A percentile compares a stretch with the other conserved stretches of the same genome.
phyloP scores from a whole-genome alignment of 345 rosid species.

The Turritis glabra region DNA sequence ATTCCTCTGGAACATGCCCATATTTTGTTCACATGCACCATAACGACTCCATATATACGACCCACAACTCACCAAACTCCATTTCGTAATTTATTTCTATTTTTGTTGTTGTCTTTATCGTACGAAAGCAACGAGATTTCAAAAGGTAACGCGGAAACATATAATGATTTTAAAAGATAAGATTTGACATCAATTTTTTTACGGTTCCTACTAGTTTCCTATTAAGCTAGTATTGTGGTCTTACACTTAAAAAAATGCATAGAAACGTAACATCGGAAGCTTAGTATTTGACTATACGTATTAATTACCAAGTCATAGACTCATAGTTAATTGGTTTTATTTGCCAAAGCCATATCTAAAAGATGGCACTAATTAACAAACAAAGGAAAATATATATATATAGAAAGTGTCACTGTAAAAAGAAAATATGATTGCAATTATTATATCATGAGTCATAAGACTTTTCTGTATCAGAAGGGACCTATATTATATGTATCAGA shows the following conservation, averaged over 20 bases:
- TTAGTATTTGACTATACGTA: not conserved
- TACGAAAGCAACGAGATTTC: not conserved
- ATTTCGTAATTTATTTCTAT: constrained; percentile 5
- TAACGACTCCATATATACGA: constrained; percentile 30
- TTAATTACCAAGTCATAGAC: not conserved
- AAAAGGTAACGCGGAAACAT: constrained; percentile 27
- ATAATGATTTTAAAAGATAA: not conserved
- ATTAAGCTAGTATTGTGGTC: not conserved
- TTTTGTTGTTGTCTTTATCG: not conserved
- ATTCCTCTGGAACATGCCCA: constrained; percentile 39
- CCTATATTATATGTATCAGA: no score
- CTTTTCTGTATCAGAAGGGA: not conserved
- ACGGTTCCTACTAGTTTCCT: not conserved
- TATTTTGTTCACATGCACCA: constrained; percentile 37
- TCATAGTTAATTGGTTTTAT: not conserved
- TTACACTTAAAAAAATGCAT: not conserved
- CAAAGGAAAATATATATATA: not conserved
- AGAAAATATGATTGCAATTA: not conserved
- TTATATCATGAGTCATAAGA: not conserved
- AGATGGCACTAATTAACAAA: not conserved
- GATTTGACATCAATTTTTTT: not conserved
- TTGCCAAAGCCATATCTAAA: not conserved
- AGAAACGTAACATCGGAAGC: not conserved
- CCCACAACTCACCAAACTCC: constrained; percentile 39
- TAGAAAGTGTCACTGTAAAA: not conserved